These are phyloP conservation scores for Sugiyamaella chiloensis DNA, from an alignment of 805 yeast species.

Conservation along the genomic window DNA sequence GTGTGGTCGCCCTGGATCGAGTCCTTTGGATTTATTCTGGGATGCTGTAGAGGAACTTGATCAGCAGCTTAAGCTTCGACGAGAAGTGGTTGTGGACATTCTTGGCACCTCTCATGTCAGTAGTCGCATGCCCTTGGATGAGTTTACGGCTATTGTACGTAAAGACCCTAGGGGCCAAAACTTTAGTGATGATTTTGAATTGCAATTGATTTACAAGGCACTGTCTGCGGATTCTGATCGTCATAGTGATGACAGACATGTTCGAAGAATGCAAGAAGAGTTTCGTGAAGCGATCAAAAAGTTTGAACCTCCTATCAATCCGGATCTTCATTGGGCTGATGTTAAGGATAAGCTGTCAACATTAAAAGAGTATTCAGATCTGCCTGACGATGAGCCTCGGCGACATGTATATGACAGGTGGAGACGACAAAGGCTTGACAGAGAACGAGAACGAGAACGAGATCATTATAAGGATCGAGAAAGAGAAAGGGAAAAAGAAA, in stretches of 20 bases:
- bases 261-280: conserved; percentile 32
- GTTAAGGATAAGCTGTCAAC: conserved; percentile 32
- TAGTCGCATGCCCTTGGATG: conserved; percentile 23
- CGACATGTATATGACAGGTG: conserved; percentile 36
- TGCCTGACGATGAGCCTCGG: conserved; percentile 34
- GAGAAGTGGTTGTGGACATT: conserved; percentile 55
- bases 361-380: conserved; percentile 35
- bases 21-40: conserved; percentile 72
- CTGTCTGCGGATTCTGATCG: conserved; percentile 19
- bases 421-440: conserved; percentile 30
- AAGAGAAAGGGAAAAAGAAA: no score
- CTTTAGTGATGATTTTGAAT: conserved; percentile 1
- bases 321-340: conserved; percentile 39
- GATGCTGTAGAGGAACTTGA: conserved; percentile 65
- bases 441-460: conserved; percentile 25
- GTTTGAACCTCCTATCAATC: conserved; percentile 31
- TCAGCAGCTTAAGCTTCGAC: conserved; percentile 53
- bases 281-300: conserved; percentile 30
- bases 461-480: conserved; percentile 23
- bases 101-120: conserved; percentile 34
- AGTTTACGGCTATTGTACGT: conserved; percentile 25
- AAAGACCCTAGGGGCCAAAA: conserved; percentile 16
- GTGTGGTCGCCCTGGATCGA: conserved; percentile 75
- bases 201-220: conserved; percentile 9
- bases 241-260: conserved; percentile 28